Evolutionary conservation across 257 asterid genomes (phyloP).

Genomic region (Petunia secreta): DNA sequence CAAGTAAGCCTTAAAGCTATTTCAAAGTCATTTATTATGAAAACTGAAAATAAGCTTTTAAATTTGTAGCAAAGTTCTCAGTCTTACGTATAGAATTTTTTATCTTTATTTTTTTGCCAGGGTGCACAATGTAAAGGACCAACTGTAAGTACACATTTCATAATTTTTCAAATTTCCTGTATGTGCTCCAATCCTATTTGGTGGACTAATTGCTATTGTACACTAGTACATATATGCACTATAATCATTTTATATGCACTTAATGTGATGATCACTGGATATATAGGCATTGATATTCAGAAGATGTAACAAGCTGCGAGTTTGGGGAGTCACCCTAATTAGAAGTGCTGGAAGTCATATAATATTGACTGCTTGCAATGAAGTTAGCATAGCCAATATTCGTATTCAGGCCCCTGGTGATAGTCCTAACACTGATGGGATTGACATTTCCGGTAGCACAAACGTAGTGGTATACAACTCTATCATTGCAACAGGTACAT

Average conservation of each 20-base stretch:
- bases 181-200: too few species aligned
- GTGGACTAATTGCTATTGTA: too few species aligned
- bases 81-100: neutral
- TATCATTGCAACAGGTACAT: constrained; percentile 59
- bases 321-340: constrained; percentile 50
- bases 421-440: constrained; percentile 75
- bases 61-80: neutral
- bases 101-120: constrained; percentile 33
- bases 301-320: constrained; percentile 52
- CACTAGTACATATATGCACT: neutral
- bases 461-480: constrained; percentile 43
- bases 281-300: constrained; percentile 54
- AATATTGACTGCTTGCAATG: constrained; percentile 42
- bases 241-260: neutral
- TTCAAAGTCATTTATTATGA: neutral
- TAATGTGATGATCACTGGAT: neutral
- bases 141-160: constrained; percentile 6
- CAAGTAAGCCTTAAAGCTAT: constrained; percentile 31
- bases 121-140: constrained; percentile 61
- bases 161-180: neutral
- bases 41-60: neutral
- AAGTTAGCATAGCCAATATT: constrained; percentile 45
- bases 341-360: constrained; percentile 62
- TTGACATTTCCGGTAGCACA: constrained; percentile 51
- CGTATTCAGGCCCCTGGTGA: constrained; percentile 55